Evolutionary conservation across 345 rosid species (phyloP), one percentile per base, ranked within the genome.

Genomic region (Anacardium occidentale): DNA sequence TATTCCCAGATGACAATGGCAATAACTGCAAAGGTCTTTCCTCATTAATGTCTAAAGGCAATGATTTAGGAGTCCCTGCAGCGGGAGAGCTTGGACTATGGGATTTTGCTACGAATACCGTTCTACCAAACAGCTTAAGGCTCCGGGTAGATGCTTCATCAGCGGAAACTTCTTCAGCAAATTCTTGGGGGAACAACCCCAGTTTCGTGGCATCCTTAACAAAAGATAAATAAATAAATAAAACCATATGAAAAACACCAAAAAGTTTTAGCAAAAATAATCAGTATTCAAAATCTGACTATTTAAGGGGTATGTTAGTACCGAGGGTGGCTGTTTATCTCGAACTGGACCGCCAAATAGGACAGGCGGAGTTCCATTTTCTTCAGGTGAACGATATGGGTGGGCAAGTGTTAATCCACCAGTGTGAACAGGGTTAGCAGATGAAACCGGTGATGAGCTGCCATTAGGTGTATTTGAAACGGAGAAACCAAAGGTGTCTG

Each of bases 121-220:
- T 90, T 75, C 78, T 80, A 61, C 92, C 95, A 45, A 90, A 90
- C 32, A 90, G 91, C 81, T 88, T 90, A 64, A 90, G 86, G 77
- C 82, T 79, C 68, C 84, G 83, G 62, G 80, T 76, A 10, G 76
- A 74, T 10, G 76, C 79, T 78, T 77, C 81, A 72, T 74, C 73
- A 32, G 26, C 75, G 18, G 63, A 32, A 32, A 66, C 67, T 57
- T 77, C 85, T 72, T 74, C 69, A 5, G 67, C 57, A 55, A 66
- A 44, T 8, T 62, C 83, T 71, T 62, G 44, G 21, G 83, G 72
- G 68, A 72, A 72, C 63, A 75, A 72, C 69, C 77, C 84, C 14
- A 78, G 72, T 70, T 79, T 82, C 81, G 83, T 70, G 26, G 74
- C 75, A 83, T 68, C 70, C 82, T 75, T 74, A 72, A 3, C 63